phyloP scores from a whole-genome alignment of 2,329 filamentous ascomycete species.

The Penicillium sp. region DNA sequence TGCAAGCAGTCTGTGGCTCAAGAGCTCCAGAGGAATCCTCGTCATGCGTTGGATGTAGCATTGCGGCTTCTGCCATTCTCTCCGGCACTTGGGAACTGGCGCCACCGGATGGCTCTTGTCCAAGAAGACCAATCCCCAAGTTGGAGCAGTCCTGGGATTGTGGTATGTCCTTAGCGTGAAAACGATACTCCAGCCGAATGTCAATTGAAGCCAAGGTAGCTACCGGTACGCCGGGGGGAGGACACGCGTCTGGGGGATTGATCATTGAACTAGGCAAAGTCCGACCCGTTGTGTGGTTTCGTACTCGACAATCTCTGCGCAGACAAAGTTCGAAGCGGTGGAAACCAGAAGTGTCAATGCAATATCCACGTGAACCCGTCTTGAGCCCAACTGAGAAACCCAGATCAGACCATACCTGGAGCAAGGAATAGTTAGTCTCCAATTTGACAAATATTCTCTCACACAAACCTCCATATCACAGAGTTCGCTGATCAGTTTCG shows the following conservation, averaged over 20 bases:
- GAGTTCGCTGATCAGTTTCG: slow-evolving; percentile 23
- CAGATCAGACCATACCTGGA: slow-evolving; percentile 35
- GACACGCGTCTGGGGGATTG: slow-evolving; percentile 12
- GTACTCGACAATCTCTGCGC: slow-evolving; percentile 6
- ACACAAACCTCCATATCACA: slow-evolving; percentile 25
- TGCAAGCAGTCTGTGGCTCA: neutral
- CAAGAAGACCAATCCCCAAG: neutral
- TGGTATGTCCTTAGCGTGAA: neutral
- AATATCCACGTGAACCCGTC: slow-evolving; percentile 7
- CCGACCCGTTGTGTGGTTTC: neutral
- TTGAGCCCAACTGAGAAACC: slow-evolving; percentile 26
- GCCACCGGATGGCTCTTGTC: neutral
- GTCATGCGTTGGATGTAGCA: neutral
- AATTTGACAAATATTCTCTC: neutral
- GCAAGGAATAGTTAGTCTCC: neutral
- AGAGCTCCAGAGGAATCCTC: neutral
- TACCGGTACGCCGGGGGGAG: slow-evolving; percentile 17
- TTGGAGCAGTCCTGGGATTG: too few species aligned
- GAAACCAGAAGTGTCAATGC: neutral
- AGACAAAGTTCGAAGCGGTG: slow-evolving; percentile 25
- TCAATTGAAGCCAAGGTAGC: slow-evolving; percentile 23
- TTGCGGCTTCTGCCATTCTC: neutral
- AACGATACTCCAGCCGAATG: slow-evolving; percentile 19
- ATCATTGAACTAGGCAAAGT: slow-evolving; percentile 20
- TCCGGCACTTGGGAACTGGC: neutral